Percentiles rank a stretch among this genome's conserved stretches.
phyloP scores from a whole-genome alignment of 495 filamentous ascomycete species.

The Tuber aestivum region DNA sequence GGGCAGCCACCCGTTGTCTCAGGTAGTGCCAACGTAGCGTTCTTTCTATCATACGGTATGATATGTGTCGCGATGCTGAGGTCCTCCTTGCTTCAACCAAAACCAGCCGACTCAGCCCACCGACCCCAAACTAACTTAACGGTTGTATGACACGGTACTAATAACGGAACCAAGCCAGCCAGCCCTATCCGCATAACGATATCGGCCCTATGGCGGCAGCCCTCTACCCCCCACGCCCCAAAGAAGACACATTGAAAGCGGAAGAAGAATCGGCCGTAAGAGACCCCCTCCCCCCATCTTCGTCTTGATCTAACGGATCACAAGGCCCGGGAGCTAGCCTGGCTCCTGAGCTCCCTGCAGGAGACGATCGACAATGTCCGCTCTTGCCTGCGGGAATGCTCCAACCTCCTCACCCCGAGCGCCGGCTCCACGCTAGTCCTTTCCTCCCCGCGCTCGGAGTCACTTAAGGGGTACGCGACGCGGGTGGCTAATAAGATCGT shows the following conservation, averaged over 20 bases:
- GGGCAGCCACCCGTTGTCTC: not conserved
- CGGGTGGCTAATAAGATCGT: constrained; percentile 69
- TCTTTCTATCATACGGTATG: too few species aligned
- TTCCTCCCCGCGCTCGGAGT: constrained; percentile 79
- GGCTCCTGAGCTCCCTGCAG: constrained; percentile 75
- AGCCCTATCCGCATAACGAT: not conserved
- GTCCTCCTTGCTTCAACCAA: not conserved
- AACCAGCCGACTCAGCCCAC: not conserved
- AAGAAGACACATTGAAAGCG: constrained; percentile 28
- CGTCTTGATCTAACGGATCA: constrained; percentile 1
- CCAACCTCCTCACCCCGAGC: constrained; percentile 65
- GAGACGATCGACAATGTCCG: constrained; percentile 70
- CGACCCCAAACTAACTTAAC: not conserved
- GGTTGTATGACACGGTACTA: too few species aligned
- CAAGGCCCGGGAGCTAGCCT: constrained; percentile 63
- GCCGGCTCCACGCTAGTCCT: constrained; percentile 74
- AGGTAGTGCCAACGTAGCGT: not conserved
- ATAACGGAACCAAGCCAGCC: not conserved
- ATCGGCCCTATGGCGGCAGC: constrained; percentile 22
- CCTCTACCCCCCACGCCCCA: constrained; percentile 21
- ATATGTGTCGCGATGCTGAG: not conserved
- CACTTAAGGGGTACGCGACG: constrained; percentile 84
- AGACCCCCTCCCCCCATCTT: not conserved
- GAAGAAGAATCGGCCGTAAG: constrained; percentile 37
- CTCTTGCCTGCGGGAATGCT: constrained; percentile 82